These are phyloP conservation scores for Didymella lethalis DNA, from an alignment of 2,329 filamentous ascomycete species.

Conservation along the genomic window DNA sequence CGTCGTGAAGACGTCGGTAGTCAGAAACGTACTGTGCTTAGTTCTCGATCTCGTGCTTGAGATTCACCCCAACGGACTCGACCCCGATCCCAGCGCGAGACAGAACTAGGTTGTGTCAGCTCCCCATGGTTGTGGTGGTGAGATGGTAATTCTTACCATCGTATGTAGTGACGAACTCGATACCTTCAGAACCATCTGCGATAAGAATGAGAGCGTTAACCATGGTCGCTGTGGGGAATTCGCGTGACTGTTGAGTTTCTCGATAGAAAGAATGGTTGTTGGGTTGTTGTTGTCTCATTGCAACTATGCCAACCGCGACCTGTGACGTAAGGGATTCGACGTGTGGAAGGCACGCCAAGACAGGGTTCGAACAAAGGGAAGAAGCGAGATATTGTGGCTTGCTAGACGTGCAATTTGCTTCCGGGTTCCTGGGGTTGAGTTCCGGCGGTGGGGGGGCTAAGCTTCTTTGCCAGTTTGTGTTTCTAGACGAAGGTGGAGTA, in stretches of 20 bases:
- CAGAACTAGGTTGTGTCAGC: slow-evolving; percentile 38
- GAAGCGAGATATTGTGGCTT: slow-evolving; percentile 12
- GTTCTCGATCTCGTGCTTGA: slow-evolving; percentile 33
- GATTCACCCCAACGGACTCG: slow-evolving; percentile 45
- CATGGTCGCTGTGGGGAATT: background rate
- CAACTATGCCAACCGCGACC: background rate
- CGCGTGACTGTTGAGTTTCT: slow-evolving; percentile 36
- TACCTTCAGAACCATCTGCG: slow-evolving; percentile 52
- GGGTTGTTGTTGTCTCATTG: background rate
- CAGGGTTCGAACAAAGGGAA: background rate
- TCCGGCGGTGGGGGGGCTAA: no score
- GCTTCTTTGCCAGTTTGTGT: background rate
- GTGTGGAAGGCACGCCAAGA: slow-evolving; percentile 9
- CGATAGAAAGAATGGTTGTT: slow-evolving; percentile 32
- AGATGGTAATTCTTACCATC: slow-evolving; percentile 40
- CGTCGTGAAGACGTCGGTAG: background rate
- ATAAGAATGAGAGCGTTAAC: slow-evolving; percentile 36
- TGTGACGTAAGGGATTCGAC: slow-evolving; percentile 10
- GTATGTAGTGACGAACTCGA: slow-evolving; percentile 53
- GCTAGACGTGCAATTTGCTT: background rate
- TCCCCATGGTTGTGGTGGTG: background rate
- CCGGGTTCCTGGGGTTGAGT: background rate
- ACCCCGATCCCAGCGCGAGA: slow-evolving; percentile 51
- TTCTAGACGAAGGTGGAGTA: background rate
- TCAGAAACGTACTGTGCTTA: slow-evolving; percentile 39